phyloP scores from a whole-genome alignment of 78 protist species.

The Parvularia atlantis region DNA sequence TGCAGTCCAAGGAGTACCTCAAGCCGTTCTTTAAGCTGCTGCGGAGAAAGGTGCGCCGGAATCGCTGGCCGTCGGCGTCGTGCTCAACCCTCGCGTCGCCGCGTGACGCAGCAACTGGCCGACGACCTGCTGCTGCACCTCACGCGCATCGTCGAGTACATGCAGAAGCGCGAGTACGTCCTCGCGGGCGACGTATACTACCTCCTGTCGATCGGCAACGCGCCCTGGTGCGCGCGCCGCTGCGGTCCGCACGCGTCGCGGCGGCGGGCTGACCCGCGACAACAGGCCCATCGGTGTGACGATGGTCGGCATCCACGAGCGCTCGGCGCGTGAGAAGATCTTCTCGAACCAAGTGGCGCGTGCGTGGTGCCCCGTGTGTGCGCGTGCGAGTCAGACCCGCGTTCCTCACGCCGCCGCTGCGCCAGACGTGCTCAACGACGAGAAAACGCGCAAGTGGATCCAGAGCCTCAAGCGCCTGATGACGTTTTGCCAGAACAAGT shows the following conservation, averaged over 20 bases:
- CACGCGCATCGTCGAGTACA: slow-evolving; percentile 13
- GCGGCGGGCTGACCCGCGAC: not conserved
- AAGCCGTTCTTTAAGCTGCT: slow-evolving; percentile 51
- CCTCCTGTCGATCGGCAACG: slow-evolving; percentile 84
- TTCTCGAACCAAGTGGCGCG: slow-evolving; percentile 54
- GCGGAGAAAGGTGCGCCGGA: not conserved
- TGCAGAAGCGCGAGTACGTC: slow-evolving; percentile 53
- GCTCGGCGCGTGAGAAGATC: slow-evolving; percentile 80
- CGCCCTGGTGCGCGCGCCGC: too few species aligned
- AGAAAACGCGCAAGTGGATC: slow-evolving; percentile 77
- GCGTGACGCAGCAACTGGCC: not conserved
- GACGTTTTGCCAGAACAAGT: slow-evolving; percentile 59
- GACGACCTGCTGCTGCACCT: slow-evolving; percentile 24
- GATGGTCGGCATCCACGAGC: slow-evolving; percentile 73
- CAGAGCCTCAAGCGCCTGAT: slow-evolving; percentile 73
- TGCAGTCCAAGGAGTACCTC: slow-evolving; percentile 40
- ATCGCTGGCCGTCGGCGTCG: too few species aligned
- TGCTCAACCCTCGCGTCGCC: too few species aligned
- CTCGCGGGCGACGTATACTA: slow-evolving; percentile 67
- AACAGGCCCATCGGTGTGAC: slow-evolving; percentile 31
- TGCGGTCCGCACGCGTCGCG: slow-evolving; percentile 44
- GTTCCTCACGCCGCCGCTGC: not conserved
- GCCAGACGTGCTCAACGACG: slow-evolving; percentile 77
- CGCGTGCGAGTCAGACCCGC: not conserved
- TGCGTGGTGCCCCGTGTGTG: not conserved